Evolutionary conservation across 2,329 filamentous ascomycete genomes (phyloP).

Genomic region (Alternaria sp.): DNA sequence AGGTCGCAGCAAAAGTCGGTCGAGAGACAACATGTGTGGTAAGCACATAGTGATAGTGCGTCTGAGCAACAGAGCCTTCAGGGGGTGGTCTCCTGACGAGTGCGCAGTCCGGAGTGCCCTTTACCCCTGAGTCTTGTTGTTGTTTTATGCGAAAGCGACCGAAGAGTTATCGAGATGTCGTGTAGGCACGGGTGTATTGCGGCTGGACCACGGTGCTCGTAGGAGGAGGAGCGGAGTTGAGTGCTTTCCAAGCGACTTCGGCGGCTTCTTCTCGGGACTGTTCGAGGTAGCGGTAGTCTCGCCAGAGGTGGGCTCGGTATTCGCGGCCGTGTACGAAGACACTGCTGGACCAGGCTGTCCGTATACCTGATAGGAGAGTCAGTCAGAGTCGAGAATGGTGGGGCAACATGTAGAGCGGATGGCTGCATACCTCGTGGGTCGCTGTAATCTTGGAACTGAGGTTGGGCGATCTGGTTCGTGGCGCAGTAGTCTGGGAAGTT

Average conservation of each 20-base stretch:
- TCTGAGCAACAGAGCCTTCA: background rate
- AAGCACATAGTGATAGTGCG: background rate
- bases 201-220: slow-evolving; percentile 20
- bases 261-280: slow-evolving; percentile 47
- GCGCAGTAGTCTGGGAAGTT: slow-evolving; percentile 39
- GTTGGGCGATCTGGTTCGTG: slow-evolving; percentile 42
- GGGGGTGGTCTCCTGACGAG: background rate
- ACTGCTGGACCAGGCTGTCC: slow-evolving; percentile 46
- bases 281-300: slow-evolving; percentile 46
- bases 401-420: background rate
- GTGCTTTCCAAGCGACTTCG: slow-evolving; percentile 43
- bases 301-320: slow-evolving; percentile 43
- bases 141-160: background rate
- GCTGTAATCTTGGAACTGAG: slow-evolving; percentile 47
- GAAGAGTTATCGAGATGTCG: slow-evolving; percentile 24
- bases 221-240: slow-evolving; percentile 21
- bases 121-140: background rate
- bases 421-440: slow-evolving; percentile 43
- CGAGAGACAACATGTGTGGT: background rate
- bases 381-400: slow-evolving; percentile 8
- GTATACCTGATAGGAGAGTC: slow-evolving; percentile 33
- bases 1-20: slow-evolving; percentile 4
- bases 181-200: slow-evolving; percentile 30
- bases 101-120: background rate
- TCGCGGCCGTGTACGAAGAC: slow-evolving; percentile 45